Percentiles rank a stretch among this genome's conserved stretches.
These are phyloP conservation scores for Bidens hawaiensis DNA, from an alignment of 140 eudicot species.

Conservation along the genomic window DNA sequence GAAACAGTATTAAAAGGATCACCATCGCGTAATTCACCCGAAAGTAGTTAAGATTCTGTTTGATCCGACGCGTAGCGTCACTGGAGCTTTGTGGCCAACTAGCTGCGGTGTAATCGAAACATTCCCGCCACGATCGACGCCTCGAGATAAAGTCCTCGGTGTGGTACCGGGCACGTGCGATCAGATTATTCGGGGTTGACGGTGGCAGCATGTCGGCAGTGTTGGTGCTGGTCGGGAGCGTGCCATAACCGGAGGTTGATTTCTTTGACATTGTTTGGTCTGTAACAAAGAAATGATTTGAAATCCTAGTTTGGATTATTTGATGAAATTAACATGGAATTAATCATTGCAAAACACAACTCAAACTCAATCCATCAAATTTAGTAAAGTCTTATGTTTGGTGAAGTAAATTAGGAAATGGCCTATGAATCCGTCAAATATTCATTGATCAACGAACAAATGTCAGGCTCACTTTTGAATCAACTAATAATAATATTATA, in stretches of 20 bases:
- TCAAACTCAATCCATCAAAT: slow-evolving; percentile 3
- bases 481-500: too few species aligned
- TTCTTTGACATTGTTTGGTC: slow-evolving; percentile 26
- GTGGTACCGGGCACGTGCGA: slow-evolving; percentile 39
- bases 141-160: slow-evolving; percentile 38
- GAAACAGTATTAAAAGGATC: slow-evolving; percentile 48
- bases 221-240: slow-evolving; percentile 33
- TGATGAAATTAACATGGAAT: not conserved
- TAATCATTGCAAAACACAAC: not conserved
- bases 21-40: slow-evolving; percentile 62
- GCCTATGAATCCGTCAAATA: slow-evolving; percentile 18
- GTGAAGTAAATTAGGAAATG: slow-evolving; percentile 11
- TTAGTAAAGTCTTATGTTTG: slow-evolving; percentile 4
- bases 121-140: slow-evolving; percentile 63
- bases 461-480: slow-evolving; percentile 16
- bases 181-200: slow-evolving; percentile 15
- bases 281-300: not conserved
- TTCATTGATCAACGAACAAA: slow-evolving; percentile 1
- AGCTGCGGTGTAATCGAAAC: slow-evolving; percentile 30
- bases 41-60: slow-evolving; percentile 53
- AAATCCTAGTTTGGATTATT: not conserved
- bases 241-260: slow-evolving; percentile 28
- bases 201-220: slow-evolving; percentile 12
- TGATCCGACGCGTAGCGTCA: slow-evolving; percentile 43
- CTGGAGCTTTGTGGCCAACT: slow-evolving; percentile 41